Conservation (phyloP, 2,329 filamentous ascomycete species). For the Herpotrichia juniperi region DNA sequence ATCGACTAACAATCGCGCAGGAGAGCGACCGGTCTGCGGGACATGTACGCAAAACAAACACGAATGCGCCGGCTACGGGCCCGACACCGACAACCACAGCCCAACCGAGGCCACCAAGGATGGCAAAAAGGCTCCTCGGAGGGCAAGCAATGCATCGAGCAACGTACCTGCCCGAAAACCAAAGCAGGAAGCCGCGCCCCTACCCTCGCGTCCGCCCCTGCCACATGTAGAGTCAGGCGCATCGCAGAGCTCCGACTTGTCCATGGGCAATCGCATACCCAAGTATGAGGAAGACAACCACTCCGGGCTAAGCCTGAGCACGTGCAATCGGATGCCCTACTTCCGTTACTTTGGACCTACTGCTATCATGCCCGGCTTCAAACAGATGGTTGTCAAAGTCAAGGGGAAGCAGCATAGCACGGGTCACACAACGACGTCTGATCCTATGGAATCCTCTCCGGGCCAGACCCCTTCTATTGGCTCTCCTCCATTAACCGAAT, state of each 20-base stretch:
- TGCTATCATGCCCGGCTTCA: conserved; percentile 88
- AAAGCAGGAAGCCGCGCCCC: conserved; percentile 31
- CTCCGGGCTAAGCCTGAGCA: conserved; percentile 50
- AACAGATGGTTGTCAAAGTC: conserved; percentile 86
- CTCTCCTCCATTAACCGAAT: conserved; percentile 44
- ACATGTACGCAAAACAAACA: conserved; percentile 56
- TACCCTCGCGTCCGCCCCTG: conserved; percentile 30
- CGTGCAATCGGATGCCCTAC: conserved; percentile 76
- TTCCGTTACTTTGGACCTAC: conserved; percentile 91
- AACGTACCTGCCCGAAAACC: conserved; percentile 15
- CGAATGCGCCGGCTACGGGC: conserved; percentile 55
- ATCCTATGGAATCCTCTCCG: conserved; percentile 46
- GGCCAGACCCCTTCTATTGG: conserved; percentile 34
- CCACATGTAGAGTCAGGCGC: conserved; percentile 23
- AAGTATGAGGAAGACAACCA: conserved; percentile 24
- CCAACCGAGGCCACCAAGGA: conserved; percentile 1
- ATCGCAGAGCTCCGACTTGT: conserved; percentile 31
- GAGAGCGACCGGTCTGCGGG: conserved; percentile 50
- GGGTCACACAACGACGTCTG: conserved; percentile 60
- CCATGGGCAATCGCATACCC: conserved; percentile 17
- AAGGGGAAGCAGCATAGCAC: conserved; percentile 68
- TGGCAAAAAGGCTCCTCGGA: conserved; percentile 25
- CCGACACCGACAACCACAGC: conserved; percentile 30
- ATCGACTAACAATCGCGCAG: conserved; percentile 16
- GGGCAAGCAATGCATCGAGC: conserved; percentile 21